Percentiles rank a stretch among this genome's conserved stretches.
Conservation (phyloP, 805 yeast genomes). For the Clavispora phyllophila region DNA sequence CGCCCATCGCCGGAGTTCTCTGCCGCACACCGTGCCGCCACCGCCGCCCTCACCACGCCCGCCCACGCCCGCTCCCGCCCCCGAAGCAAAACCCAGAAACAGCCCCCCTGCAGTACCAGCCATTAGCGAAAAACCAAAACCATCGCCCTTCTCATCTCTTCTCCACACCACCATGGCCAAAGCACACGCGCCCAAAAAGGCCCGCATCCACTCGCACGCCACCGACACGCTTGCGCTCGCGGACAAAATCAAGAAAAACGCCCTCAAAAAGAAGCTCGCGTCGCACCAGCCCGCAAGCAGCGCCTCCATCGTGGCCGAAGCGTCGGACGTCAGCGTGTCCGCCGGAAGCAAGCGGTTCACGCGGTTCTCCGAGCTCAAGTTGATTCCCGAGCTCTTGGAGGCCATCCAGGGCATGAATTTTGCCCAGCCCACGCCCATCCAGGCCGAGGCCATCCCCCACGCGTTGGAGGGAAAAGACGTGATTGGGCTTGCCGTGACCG, state of each 20-base stretch:
- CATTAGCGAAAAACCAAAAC: neutral
- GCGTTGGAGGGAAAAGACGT: slow-evolving; percentile 89
- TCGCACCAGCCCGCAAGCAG: slow-evolving; percentile 11
- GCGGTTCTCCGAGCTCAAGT: slow-evolving; percentile 52
- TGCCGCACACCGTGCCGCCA: too few relatives aligned
- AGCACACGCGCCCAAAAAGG: slow-evolving; percentile 6
- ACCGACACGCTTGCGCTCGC: slow-evolving; percentile 46
- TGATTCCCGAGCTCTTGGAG: slow-evolving; percentile 75
- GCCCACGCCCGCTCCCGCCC: too few relatives aligned
- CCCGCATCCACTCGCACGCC: slow-evolving; percentile 11
- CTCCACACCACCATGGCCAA: slow-evolving; percentile 2
- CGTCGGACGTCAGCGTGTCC: slow-evolving; percentile 14
- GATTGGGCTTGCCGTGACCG: slow-evolving; percentile 95
- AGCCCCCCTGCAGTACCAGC: neutral
- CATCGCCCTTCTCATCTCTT: neutral
- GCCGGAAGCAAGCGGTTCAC: slow-evolving; percentile 19
- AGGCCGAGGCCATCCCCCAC: slow-evolving; percentile 83
- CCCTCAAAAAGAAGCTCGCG: slow-evolving; percentile 20
- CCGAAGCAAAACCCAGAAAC: too few relatives aligned
- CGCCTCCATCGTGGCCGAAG: slow-evolving; percentile 9
- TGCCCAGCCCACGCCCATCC: slow-evolving; percentile 88
- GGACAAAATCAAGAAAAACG: slow-evolving; percentile 44
- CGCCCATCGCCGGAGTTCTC: too few relatives aligned
- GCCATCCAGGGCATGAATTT: slow-evolving; percentile 73
- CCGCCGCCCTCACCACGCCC: too few relatives aligned